Evolutionary conservation across 805 yeast species (phyloP), one percentile per base, ranked within the genome.

Genomic region (Kodamaea nitidulidarum): DNA sequence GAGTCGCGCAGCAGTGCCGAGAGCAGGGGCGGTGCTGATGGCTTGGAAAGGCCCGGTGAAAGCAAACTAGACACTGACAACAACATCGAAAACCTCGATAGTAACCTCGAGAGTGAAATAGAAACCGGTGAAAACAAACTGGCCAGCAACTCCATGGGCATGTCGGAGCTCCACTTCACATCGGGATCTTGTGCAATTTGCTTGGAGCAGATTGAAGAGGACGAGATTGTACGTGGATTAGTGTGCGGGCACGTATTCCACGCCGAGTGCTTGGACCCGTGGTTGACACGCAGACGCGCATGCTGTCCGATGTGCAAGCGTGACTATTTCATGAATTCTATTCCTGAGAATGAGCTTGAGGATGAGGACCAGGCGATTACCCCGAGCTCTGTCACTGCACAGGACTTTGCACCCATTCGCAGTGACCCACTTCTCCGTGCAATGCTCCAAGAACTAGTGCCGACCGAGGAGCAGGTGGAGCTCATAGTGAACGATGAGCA

Each of bases 181-280:
- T 78, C 84, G 1, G 93, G 88, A 8, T 58, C 74, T 1, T 85
- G 95, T 67, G 88, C 91, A 9, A 81, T 85, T 47, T 85, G 95
- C 58, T 67, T 86, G 25, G 95, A 85, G 29, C 57, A 65, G 4
- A 70, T 82, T 39, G 83, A 77, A 46, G 73, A 73, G 36, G 79
- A 72, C 10, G 87, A 83, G 38, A 54, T 58, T 1, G 87, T 86
- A 2, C 74, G 95, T 36, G 87, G 87, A 0, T 67, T 87, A 32
- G 66, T 84, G 8, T 86, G 95, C 62, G 88, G 88, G 3, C 95
- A 86, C 59, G 88, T 82, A 2, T 86, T 80, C 71, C 95, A 86
- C 53, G 70, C 80, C 15, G 81, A 73, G 12, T 86, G 95, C 60
- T 71, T 87, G 38, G 88, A 82, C 46, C 90, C 90, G 2, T 86